These are phyloP conservation scores for Nannizziopsis arthrosporioides DNA, from an alignment of 2,329 filamentous ascomycete genomes.

Conservation along the genomic window DNA sequence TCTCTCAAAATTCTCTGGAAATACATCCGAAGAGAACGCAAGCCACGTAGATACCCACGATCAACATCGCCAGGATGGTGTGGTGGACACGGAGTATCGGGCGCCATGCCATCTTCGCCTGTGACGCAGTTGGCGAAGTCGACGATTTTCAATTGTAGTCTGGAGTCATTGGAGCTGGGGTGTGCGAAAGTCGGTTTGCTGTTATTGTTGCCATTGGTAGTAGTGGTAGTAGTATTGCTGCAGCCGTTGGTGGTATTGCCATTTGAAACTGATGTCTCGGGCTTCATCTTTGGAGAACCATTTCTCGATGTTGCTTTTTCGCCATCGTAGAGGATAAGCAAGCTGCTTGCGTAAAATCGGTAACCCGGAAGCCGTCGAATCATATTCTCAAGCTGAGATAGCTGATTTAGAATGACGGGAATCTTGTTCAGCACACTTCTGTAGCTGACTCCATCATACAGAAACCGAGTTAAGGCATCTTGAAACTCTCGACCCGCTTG, in stretches of 20 bases:
- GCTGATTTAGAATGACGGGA: constrained; percentile 71
- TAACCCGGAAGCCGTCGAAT: constrained; percentile 70
- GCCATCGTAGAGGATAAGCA: constrained; percentile 95
- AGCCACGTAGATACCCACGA: constrained; percentile 73
- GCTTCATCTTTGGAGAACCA: constrained; percentile 14
- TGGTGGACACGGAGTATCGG: constrained; percentile 61
- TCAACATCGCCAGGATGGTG: constrained; percentile 70
- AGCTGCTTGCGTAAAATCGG: constrained; percentile 86
- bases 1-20: constrained; percentile 81
- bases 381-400: constrained; percentile 71
- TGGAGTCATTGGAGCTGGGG: constrained; percentile 25
- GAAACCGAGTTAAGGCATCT: constrained; percentile 72
- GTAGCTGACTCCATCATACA: constrained; percentile 79
- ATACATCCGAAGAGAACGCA: constrained; percentile 67
- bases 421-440: constrained; percentile 75
- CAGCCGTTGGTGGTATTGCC: constrained; percentile 13
- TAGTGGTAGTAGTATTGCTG: too few species aligned
- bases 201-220: neutral
- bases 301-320: constrained; percentile 31
- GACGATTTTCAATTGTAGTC: constrained; percentile 80
- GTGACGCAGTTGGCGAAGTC: constrained; percentile 98
- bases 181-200: constrained; percentile 22
- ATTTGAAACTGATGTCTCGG: constrained; percentile 18
- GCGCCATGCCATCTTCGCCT: constrained; percentile 55
- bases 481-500: constrained; percentile 84